Evolutionary conservation across 352 stramenopile species (phyloP), one percentile per base, ranked within the genome.

Genomic region (Phytophthora chlamydospora): DNA sequence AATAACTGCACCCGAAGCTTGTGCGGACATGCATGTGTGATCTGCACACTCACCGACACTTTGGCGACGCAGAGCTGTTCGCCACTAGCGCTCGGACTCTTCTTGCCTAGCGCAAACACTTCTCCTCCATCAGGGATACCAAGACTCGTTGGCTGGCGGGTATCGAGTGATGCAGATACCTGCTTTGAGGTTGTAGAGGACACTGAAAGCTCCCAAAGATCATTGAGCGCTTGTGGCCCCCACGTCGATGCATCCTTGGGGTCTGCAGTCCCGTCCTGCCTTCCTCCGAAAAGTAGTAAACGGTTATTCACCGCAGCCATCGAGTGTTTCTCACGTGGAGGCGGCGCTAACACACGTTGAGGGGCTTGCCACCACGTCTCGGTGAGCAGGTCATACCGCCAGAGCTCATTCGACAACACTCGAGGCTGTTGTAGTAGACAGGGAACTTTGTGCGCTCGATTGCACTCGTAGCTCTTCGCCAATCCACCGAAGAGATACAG

Each of bases 401-500:
- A 93, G 1, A 93, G 71, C 41, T 93, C 81, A 52, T 87, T 90
- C n/a, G 66, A 88, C 13, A 89, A 64, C 1, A 64, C 72, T 12
- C 27, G 36, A 9, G 60, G 47, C 3, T 43, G 34, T 14, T 62
- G 47, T 3, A 73, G 38, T 16, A 77, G 39, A 39, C 83, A 93
- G 8, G 69, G 69, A 1, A 62, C 46, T 24, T 83, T 89, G 39
- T 76, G 69, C 0, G 56, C 76, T 40, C 51, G 59, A 33, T 81
- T 85, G 66, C 83, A 91, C 13, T 69, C 54, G 43, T 90, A 91
- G 2, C 83, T 85, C n/a, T 64, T 68, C 4, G 66, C 69, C 16
- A 77, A 75, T 4, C 83, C 83, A 24, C 83, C 83, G 68, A 91
- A 93, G 24, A 93, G 54, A 45, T 86, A 91, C 10, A 88, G 17